Evolutionary conservation across 116 monocot genomes (phyloP), one percentile per base, ranked within the genome.

Genomic region (Iris pallida): DNA sequence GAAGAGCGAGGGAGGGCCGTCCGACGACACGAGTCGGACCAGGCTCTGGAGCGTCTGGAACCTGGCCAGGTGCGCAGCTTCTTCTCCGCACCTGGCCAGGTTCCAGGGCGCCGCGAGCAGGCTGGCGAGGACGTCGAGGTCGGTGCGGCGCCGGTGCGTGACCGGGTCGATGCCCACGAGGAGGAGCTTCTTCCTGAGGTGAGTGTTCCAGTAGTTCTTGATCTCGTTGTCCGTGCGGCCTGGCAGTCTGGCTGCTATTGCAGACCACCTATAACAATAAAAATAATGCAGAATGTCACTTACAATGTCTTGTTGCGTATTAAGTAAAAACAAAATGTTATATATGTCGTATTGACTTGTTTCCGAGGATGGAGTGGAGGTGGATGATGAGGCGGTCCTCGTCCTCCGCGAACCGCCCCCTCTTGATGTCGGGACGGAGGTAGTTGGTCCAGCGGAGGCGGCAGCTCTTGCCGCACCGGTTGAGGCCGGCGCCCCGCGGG

Each of bases 151-250:
- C 7, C 53, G 64, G 59, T 85, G 85, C 10, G 85, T 85, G 2
- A 81, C 71, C 0, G 85, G 85, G 61, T 85, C 85, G 52, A 85
- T 78, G 4, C 85, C 85, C 81, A 77, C 75, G 16, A 46, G 56
- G 7, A 78, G 62, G 49, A 85, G 85, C 81, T 78, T 81, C 74
- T 80, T 85, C 20, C 65, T 73, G 42, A 85, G 51, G 56, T 85
- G 85, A 5, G 85, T 85, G 71, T 85, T 85, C 85, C 85, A 85
- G 68, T 80, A 80, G 71, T 85, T 85, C 74, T 85, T 85, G 65
- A 85, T 85, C 71, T 85, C 85, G 59, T 85, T 85, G 53, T 85
- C 85, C 17, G 85, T 85, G 6, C 85, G 55, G 4, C 85, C 85
- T 0, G 70, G 71, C 9, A 85, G 80, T 7, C 57, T 61, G 1